Conservation (phyloP, 192 early-diverging fungal species). For the Irineochytrium annulatum region DNA sequence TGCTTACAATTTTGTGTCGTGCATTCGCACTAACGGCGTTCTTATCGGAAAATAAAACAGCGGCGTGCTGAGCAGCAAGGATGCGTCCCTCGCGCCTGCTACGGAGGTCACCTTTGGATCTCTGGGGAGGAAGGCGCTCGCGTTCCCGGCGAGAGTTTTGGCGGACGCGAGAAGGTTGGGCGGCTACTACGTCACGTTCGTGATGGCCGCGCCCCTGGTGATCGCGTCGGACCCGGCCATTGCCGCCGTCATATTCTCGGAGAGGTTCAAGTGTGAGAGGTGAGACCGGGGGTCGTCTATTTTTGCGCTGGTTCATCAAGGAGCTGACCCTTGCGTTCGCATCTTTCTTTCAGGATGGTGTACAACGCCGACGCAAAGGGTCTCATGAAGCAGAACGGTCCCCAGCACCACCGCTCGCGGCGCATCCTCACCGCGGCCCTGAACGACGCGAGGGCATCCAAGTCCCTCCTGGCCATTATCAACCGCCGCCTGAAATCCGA, state of each 20-base stretch:
- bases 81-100: not conserved
- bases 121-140: slow-evolving; percentile 9
- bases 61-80: slow-evolving; percentile 1
- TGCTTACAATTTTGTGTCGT: too few species aligned
- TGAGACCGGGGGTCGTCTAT: too few species aligned
- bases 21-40: too few species aligned
- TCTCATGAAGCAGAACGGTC: slow-evolving; percentile 2
- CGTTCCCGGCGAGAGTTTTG: not conserved
- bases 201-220: slow-evolving; percentile 8
- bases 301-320: not conserved
- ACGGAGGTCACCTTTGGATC: slow-evolving; percentile 2
- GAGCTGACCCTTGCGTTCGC: not conserved
- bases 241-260: slow-evolving; percentile 13
- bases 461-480: not conserved
- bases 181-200: slow-evolving; percentile 15
- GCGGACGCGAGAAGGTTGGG: slow-evolving; percentile 2
- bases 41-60: too few species aligned
- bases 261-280: slow-evolving; percentile 11
- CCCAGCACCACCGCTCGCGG: not conserved
- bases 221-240: slow-evolving; percentile 7
- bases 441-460: not conserved
- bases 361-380: slow-evolving; percentile 9
- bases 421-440: not conserved
- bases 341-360: not conserved
- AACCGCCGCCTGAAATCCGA: slow-evolving; percentile 11